These are phyloP conservation scores for Hymenoscyphus repandus DNA, from an alignment of 2,329 filamentous ascomycete genomes.

Conservation along the genomic window DNA sequence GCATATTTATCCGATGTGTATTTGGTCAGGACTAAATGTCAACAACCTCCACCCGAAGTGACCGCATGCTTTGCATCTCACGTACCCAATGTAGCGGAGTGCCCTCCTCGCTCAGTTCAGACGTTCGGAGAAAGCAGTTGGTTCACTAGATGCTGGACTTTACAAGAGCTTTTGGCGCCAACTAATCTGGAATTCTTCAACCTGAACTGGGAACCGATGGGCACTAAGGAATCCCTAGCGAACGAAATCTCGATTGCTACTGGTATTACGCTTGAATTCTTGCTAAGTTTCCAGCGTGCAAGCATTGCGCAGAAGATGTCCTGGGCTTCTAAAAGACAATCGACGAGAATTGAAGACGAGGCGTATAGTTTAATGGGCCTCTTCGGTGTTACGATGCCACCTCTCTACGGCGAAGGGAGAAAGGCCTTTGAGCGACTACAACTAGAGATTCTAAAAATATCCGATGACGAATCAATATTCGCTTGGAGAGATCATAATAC, in stretches of 20 bases:
- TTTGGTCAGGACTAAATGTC: no score
- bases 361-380: constrained; percentile 31
- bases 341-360: constrained; percentile 25
- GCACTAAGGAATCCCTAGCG: neutral
- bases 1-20: constrained; percentile 13
- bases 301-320: constrained; percentile 33
- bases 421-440: constrained; percentile 34
- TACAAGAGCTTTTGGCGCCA: constrained; percentile 8
- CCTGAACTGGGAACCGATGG: neutral
- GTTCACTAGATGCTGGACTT: constrained; percentile 4
- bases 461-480: constrained; percentile 34
- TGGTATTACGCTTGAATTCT: neutral
- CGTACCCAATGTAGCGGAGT: no score
- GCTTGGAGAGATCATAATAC: constrained; percentile 17
- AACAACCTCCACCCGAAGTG: no score
- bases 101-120: no score
- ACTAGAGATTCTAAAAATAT: constrained; percentile 31
- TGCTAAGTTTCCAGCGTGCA: constrained; percentile 15
- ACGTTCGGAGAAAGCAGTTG: constrained; percentile 2
- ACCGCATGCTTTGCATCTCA: no score
- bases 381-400: constrained; percentile 33
- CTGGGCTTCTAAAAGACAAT: constrained; percentile 32
- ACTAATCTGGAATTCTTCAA: constrained; percentile 2
- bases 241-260: neutral
- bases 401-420: constrained; percentile 33